phyloP scores from a whole-genome alignment of 2,329 filamentous ascomycete genomes.

The Cordyceps tenuipes region DNA sequence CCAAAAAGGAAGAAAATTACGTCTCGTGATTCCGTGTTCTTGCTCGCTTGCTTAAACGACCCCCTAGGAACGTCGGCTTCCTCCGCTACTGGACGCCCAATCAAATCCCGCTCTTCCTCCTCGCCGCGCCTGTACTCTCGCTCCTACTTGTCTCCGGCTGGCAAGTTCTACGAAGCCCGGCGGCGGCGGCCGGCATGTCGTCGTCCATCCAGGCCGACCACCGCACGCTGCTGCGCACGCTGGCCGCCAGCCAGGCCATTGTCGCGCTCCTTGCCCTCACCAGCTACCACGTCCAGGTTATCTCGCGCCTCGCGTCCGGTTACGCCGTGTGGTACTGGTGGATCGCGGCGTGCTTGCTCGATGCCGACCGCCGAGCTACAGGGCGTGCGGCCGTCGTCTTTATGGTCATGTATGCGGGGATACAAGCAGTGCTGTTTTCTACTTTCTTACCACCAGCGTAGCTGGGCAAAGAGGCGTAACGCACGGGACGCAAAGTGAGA shows the following conservation, averaged over 20 bases:
- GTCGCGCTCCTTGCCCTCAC: conserved; percentile 65
- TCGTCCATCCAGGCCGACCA: conserved; percentile 12
- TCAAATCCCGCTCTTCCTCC: conserved; percentile 79
- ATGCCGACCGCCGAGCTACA: conserved; percentile 24
- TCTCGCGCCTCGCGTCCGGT: conserved; percentile 78
- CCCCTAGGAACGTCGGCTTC: conserved; percentile 87
- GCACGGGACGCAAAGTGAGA: neutral
- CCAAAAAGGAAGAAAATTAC: no score
- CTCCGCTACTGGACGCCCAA: conserved; percentile 82
- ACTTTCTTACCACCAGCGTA: conserved; percentile 87
- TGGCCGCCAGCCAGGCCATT: conserved; percentile 66
- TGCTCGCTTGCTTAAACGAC: neutral
- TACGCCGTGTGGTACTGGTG: conserved; percentile 88
- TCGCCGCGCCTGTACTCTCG: conserved; percentile 69
- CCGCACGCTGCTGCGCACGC: conserved; percentile 36
- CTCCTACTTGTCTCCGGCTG: conserved; percentile 52
- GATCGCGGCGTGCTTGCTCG: conserved; percentile 46
- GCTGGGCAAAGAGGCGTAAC: neutral
- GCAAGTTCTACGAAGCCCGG: conserved; percentile 26
- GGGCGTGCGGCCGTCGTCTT: conserved; percentile 45
- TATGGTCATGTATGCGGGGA: conserved; percentile 71
- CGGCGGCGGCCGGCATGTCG: neutral
- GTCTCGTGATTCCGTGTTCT: no score
- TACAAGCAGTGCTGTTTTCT: conserved; percentile 79
- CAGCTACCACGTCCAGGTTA: conserved; percentile 88